Evolutionary conservation across 805 yeast species (phyloP), one percentile per base, ranked within the genome.

Genomic region (Sugiyamaella boreocaroliniensis): DNA sequence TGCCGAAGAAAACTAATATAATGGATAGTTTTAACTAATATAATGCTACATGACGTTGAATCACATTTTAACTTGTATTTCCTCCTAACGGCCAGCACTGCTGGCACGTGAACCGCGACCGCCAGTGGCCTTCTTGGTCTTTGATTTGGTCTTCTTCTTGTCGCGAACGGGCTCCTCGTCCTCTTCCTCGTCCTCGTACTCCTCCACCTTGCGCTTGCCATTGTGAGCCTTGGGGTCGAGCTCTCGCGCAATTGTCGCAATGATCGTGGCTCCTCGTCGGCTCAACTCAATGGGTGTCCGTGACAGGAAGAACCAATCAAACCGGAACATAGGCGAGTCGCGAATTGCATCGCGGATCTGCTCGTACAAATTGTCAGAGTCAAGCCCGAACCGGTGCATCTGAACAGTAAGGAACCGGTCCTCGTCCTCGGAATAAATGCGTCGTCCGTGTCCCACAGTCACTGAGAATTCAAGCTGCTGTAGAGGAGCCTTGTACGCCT

Each of bases 381-480:
- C 96, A 34, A 90, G 68, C 0, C 99, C 99, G 64, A 79, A 81
- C 55, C 85, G 76, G 71, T 86, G 84, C 64, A 89, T 71, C 72
- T 86, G 90, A 14, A 89, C 80, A 53, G 93, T 71, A 60, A 93
- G 70, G 67, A 86, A 93, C 61, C 97, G 75, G 68, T 93, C 99
- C 66, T 93, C 97, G 56, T 86, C 96, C 48, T 87, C 95, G 29
- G 87, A 80, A 68, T 81, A 93, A 1, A 85, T 78, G 62, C 83
- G 81, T 64, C 81, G 80, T 8, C 85, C 74, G 1, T 85, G 77
- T 2, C 82, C 78, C 7, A 93, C 89, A 2, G 95, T 95, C 57
- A 76, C 78, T 57, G 81, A 80, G 53, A 92, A 75, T 16, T 69
- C 75, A 58, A 92, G 72, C 60, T 92, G 95, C 66, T 85, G 86